A percentile compares a stretch with the other conserved stretches of the same genome.
These are phyloP conservation scores for Alnus glutinosa DNA, from an alignment of 306 rosid species.

Conservation along the genomic window DNA sequence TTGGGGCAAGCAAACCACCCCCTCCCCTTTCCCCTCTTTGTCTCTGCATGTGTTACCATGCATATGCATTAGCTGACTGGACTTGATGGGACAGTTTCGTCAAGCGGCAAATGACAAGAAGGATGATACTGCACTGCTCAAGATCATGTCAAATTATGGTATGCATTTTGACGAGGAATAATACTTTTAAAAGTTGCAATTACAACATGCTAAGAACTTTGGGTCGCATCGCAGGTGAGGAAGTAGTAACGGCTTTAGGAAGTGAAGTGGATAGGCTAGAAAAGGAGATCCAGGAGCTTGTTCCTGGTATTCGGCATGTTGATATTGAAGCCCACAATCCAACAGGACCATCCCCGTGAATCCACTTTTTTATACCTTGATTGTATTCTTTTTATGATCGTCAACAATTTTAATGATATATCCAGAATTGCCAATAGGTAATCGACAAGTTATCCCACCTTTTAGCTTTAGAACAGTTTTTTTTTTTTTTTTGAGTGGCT, in stretches of 20 bases:
- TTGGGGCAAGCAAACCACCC: not conserved
- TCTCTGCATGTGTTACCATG: not conserved
- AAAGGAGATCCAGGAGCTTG: slow-evolving; percentile 86
- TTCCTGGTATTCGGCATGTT: slow-evolving; percentile 91
- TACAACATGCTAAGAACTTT: not conserved
- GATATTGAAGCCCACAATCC: slow-evolving; percentile 99
- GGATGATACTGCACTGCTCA: slow-evolving; percentile 56
- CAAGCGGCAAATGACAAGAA: slow-evolving; percentile 52
- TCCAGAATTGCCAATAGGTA: too few relatives aligned
- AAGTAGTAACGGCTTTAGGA: slow-evolving; percentile 95
- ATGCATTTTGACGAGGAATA: slow-evolving; percentile 15
- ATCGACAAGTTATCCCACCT: too few relatives aligned
- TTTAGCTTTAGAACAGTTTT: too few relatives aligned
- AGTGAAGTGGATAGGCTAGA: slow-evolving; percentile 97
- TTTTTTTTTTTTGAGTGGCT: too few relatives aligned
- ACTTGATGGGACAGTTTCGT: slow-evolving; percentile 58
- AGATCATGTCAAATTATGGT: slow-evolving; percentile 88
- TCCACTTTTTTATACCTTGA: slow-evolving; percentile 11
- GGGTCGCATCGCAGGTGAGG: slow-evolving; percentile 67
- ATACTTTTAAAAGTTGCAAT: slow-evolving; percentile 20
- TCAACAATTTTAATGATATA: not conserved
- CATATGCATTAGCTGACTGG: not conserved
- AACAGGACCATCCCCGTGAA: slow-evolving; percentile 45
- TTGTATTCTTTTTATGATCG: not conserved
- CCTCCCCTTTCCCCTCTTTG: not conserved